phyloP scores from a whole-genome alignment of 2,329 filamentous ascomycete species.

The Cordyceps sp. region DNA sequence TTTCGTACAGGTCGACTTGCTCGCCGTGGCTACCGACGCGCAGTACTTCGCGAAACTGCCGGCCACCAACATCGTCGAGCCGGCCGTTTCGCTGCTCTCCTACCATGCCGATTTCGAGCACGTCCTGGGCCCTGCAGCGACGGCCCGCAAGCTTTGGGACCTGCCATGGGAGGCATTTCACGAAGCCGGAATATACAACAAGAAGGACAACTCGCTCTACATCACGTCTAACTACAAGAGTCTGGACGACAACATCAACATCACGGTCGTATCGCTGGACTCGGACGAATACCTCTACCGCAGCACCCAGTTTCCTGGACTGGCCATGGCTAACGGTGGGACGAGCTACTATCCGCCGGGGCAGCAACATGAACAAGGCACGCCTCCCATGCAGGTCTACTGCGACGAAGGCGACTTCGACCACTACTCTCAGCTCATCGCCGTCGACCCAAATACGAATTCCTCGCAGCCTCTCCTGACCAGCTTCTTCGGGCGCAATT shows the following conservation, averaged over 20 bases:
- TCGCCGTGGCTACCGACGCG: constrained; percentile 1
- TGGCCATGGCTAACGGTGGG: constrained; percentile 8
- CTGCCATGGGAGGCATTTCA: constrained; percentile 35
- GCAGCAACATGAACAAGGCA: constrained; percentile 2
- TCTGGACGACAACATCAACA: constrained; percentile 19
- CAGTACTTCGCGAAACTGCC: constrained; percentile 2
- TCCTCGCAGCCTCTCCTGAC: constrained; percentile 28
- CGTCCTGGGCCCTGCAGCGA: constrained; percentile 25
- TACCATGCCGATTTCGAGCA: constrained; percentile 33
- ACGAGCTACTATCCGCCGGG: constrained; percentile 7
- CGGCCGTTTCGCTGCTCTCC: constrained; percentile 9
- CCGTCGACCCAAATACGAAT: constrained; percentile 1
- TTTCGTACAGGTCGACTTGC: neutral
- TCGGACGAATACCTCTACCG: constrained; percentile 5
- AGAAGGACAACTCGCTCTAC: constrained; percentile 4
- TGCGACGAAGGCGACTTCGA: constrained; percentile 23
- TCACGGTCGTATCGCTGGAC: constrained; percentile 7
- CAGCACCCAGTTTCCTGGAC: constrained; percentile 6
- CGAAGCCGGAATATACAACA: constrained; percentile 31
- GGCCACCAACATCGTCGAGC: too few relatives aligned
- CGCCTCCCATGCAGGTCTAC: constrained; percentile 7
- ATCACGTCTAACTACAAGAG: constrained; percentile 15
- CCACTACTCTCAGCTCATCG: constrained; percentile 24
- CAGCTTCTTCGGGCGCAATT: constrained; percentile 41
- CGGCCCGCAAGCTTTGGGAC: constrained; percentile 4